Evolutionary conservation across 805 yeast genomes (phyloP), one percentile per base, ranked within the genome.

Genomic region (Candida sonorensis): DNA sequence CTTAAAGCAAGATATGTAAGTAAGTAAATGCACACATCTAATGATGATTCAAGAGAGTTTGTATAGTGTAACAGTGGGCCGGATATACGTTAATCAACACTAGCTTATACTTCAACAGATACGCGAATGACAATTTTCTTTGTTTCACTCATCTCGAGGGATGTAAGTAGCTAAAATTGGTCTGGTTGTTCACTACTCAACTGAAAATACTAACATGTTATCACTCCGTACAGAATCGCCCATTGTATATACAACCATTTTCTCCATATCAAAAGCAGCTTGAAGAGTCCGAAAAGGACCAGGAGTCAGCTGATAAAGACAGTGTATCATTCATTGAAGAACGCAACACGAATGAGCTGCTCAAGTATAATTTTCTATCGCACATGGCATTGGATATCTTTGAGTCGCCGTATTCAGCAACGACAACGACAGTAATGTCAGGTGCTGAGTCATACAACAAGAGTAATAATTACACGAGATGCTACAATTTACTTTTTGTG

Each of bases 351-450:
- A 67, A 74, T 42, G 64, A 62, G 37, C 57, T 72, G 34, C 57
- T 79, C 19, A 75, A 78, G 44, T 78, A 75, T 57, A 77, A 81
- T 46, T 80, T 80, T 44, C 59, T 81, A 19, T 71, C 84, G n/a
- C 85, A 81, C 49, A 79, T 81, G 81, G 76, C 86, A 5, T 57
- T 81, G 16, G 88, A 81, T 51, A 69, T 78, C 14, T 77, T 81
- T 46, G 64, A 76, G 21, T 72, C 81, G 2, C 64, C 69, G 4
- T 59, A 61, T 33, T 55, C 56, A 19, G 74, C 76, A 0, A 40
- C 64, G 9, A 33, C 36, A 2, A 36, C 34, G 7, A 45, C 33
- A 12, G 38, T 37, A 22, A 11, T 5, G 12, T 10, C 9, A 6
- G n/a, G n/a, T 13, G 12, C 7, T 8, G 21, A 19, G 21, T 21